Percentiles rank a stretch among this genome's conserved stretches.
These are phyloP conservation scores for Vitis amurensis DNA, from an alignment of 164 flowering plant genomes.

Conservation along the genomic window DNA sequence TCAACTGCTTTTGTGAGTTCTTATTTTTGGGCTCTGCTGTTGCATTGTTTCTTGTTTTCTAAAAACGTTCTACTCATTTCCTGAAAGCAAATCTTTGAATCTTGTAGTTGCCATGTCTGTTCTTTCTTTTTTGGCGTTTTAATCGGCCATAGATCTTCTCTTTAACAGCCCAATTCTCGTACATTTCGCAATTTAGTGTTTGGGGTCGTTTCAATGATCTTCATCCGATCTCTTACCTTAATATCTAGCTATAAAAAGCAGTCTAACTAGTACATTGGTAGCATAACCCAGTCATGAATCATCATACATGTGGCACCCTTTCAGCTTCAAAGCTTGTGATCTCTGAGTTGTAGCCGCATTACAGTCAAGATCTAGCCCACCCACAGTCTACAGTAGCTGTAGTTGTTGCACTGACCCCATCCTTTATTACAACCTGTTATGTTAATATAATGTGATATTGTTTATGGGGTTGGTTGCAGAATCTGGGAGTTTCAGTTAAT, in stretches of 20 bases:
- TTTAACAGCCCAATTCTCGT: not conserved
- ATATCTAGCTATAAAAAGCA: not conserved
- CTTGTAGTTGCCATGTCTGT: not conserved
- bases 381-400: not conserved
- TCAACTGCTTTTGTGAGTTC: not conserved
- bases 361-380: not conserved
- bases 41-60: not conserved
- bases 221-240: not conserved
- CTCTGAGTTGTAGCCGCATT: not conserved
- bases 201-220: not conserved
- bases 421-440: too few species aligned
- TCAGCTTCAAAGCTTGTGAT: not conserved
- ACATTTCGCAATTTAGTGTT: not conserved
- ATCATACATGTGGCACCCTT: not conserved
- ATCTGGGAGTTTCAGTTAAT: not conserved
- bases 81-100: too few species aligned
- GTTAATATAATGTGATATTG: not conserved
- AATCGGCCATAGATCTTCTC: not conserved
- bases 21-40: not conserved
- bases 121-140: not conserved
- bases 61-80: too few species aligned
- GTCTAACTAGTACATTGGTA: not conserved
- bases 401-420: not conserved
- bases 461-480: not conserved
- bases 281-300: not conserved